Base-by-base conservation (phyloP, 2,329 filamentous ascomycete genomes). In the Blumeria hordei region DNA sequence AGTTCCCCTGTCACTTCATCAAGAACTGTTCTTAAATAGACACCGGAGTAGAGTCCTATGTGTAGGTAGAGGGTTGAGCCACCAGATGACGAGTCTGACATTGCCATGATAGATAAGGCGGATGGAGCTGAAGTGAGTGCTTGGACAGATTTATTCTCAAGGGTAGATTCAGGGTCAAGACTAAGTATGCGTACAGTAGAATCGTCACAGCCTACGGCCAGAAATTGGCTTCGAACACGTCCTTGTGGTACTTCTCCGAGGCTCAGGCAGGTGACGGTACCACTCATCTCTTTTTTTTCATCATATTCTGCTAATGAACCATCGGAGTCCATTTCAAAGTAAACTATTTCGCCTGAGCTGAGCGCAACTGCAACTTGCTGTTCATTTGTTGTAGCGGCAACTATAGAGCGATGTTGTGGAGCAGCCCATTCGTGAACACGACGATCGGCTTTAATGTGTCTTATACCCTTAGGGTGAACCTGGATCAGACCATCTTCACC, bases 171-270 rank as follows among this genome's bases (percentile, higher is more conserved):
- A 0, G 88, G 87, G 63, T 93, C 87, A 34, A 95, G 71, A 63
- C 88, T 94, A 55, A 94, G 75, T 54, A 98, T 87, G 54, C 92
- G 84, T 54, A 98, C 92, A 0, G 92, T 96, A 57, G 86, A 88
- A 68, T 99, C 92, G 63, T 95, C 92, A 65, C 90, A 96, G 6
- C 93, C 93, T 47, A 99, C 90, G 45, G 93, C 93, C 54, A 96
- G 74, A 70, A 93, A 98, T 1, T 86, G 87, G 66, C 88, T 94
- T 65, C 93, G 77, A 44, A 90, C 72, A 52, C 88, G 81, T 33
- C 93, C 92, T 68, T 93, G 85, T 0, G 92, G 90, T 12, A 96
- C 88, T 54, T 92, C 84, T 2, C 90, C 92, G 54, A 99, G 74
- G 62, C 88, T 94, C n/a, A 98, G 72, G 60, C 85, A 93, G 16